phyloP scores from a whole-genome alignment of 2,329 filamentous ascomycete genomes.

The Botrytis cinerea region DNA sequence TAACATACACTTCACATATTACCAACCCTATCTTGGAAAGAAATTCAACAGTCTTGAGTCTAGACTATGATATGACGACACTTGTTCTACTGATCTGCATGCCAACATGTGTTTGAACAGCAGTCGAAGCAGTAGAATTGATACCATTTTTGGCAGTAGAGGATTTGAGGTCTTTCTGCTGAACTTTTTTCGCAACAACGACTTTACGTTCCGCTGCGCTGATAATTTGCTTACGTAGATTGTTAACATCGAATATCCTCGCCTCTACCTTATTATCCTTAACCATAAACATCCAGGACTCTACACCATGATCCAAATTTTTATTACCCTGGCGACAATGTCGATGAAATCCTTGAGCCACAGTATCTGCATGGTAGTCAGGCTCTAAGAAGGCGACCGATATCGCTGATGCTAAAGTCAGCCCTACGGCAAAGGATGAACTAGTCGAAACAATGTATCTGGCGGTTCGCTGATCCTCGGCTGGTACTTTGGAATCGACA shows the following conservation, averaged over 20 bases:
- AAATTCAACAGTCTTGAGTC: not conserved
- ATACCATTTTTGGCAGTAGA: not conserved
- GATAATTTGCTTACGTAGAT: slow-evolving; percentile 8
- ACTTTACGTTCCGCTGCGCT: slow-evolving; percentile 3
- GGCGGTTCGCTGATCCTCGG: not conserved
- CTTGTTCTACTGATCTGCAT: not conserved
- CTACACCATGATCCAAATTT: slow-evolving; percentile 4
- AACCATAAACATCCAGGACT: slow-evolving; percentile 9
- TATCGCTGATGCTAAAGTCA: slow-evolving; percentile 12
- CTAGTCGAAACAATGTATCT: slow-evolving; percentile 16
- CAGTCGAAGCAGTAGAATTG: not conserved
- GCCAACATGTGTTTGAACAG: not conserved
- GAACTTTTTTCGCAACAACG: not conserved
- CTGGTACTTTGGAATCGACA: not conserved
- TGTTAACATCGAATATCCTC: not conserved
- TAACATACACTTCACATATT: not conserved
- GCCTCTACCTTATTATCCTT: slow-evolving; percentile 1
- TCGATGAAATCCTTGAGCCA: slow-evolving; percentile 10
- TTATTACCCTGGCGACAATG: slow-evolving; percentile 15
- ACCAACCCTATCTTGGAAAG: not conserved
- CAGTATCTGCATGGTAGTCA: slow-evolving; percentile 9
- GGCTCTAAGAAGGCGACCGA: slow-evolving; percentile 1
- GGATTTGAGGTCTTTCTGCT: not conserved
- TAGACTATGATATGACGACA: not conserved
- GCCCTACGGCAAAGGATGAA: slow-evolving; percentile 9